Evolutionary conservation across 352 stramenopile genomes (phyloP), one percentile per base, ranked within the genome.

Genomic region (Pythium pyrilobum): DNA sequence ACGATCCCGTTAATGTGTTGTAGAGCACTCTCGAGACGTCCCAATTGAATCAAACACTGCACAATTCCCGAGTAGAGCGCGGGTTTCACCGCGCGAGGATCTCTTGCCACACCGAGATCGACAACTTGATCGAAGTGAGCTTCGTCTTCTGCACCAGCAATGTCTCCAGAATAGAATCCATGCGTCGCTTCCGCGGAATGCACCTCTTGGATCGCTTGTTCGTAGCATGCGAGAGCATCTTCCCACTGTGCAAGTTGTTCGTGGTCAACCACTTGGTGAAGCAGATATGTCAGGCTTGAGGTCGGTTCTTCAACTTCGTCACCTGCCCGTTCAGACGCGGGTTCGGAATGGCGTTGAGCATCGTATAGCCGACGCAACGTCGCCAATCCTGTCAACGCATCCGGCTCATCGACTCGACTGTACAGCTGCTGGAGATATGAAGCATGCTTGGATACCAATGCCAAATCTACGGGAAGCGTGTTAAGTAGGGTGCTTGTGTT

Each of bases 1-100:
- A 85, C 73, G 37, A 95, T 93, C 16, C 85, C 85, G 38, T 92
- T 89, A 29, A 94, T 92, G 61, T 94, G 79, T 51, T 93, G 82
- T 18, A 95, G 63, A 11, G 83, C 85, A 54, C 77, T 92, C 64
- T 93, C 85, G 9, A 92, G 69, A 13, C 81, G 75, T 16, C 85
- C 85, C 2, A 95, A 66, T 55, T 93, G 81, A 27, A 92, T 91
- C n/a, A 93, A 52, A 40, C 85, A 93, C 10, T 78, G 62, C 42
- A 95, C 81, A 59, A 93, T 88, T 27, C 85, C 85, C 6, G 72
- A 79, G 59, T 93, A 95, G 25, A 95, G 51, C 15, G 84, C 65
- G 11, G 79, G 79, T 43, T 89, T 91, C 21, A 89, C 66, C 25
- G 60, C 49, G 40, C 82, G 66, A 15, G 79, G 73, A 51, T 89